Conservation (phyloP, 306 rosid genomes). For the barrel medic (Medicago truncatula) region MtrunA17r5.0-ANR NC_053043.1:17515501-17516000, state of each 20-base stretch:
- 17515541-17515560: neutral
- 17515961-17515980: too few relatives aligned
- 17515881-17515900: too few relatives aligned
- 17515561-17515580: constrained; percentile 10
- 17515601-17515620: neutral
- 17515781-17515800: too few relatives aligned
- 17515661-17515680: constrained; percentile 3
- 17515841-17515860: too few relatives aligned
- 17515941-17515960: too few relatives aligned
- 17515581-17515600: neutral
- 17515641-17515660: neutral
- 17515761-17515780: too few relatives aligned
- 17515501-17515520: neutral
- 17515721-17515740: neutral
- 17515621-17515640: neutral
- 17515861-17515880: too few relatives aligned
- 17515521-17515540: constrained; percentile 13
- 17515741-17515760: neutral
- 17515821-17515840: too few relatives aligned
- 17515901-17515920: too few relatives aligned
- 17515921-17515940: too few relatives aligned
- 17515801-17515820: too few relatives aligned
- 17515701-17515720: neutral
- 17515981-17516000: too few relatives aligned
- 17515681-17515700: neutral